Base-by-base conservation (phyloP, 768 basidiomycete species). In the Naganishia vaughanmartiniae region DNA sequence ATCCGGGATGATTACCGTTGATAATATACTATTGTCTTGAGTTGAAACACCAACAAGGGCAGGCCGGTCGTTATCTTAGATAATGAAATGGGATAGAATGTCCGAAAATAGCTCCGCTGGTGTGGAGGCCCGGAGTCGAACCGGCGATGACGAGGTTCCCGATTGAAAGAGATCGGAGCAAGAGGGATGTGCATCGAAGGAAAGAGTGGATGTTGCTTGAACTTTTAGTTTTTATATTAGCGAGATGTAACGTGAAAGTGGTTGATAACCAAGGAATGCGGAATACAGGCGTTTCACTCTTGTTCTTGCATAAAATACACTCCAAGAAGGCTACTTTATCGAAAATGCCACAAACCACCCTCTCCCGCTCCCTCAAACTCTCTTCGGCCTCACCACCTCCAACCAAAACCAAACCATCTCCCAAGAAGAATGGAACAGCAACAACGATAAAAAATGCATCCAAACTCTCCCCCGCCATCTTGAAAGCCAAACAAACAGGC, bases 261-360 rank as follows among this genome's bases (percentile, higher is more conserved):
- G 57, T 7, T 39, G 36, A 39, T 7, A 42, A 33, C 6, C 31
- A 7, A 56, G n/a, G 53, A 54, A 54, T 54, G 42, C 42, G 14
- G 42, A 11, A 15, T 15, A 42, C 42, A 42, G 14, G 42, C 2
- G 7, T 15, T 7, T 15, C 14, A 9, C 17, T 15, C 10, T 42
- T 42, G 2, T 42, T 42, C 5, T 15, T 42, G 10, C 5, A 42
- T 15, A 11, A 2, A 42, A 42, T 42, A 42, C 42, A 15, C 42
- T 9, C 15, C 9, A 9, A 7, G 15, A 42, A 7, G n/a, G n/a
- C n/a, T n/a, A n/a, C n/a, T n/a, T n/a, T n/a, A n/a, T n/a, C n/a
- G n/a, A 42, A 42, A 9, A 69, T 69, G 68, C 68, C 68, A 11
- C 68, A 69, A 51, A 69, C 57, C 1, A 69, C 68, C 6, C 57